These are phyloP conservation scores for Rubia balearica DNA, from an alignment of 305 asterid species.

Conservation along the genomic window DNA sequence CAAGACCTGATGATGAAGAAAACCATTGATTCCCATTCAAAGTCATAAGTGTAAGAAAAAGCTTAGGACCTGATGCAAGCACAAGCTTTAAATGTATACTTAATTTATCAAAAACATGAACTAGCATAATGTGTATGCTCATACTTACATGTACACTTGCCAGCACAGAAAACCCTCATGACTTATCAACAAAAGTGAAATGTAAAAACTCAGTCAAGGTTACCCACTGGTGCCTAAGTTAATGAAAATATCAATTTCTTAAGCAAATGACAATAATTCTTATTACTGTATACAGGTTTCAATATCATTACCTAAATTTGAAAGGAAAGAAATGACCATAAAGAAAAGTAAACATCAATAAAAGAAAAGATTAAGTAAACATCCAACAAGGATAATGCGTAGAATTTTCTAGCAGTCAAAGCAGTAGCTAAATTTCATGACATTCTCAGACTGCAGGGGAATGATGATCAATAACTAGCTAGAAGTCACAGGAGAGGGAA, in stretches of 20 bases:
- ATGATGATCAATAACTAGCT: not conserved
- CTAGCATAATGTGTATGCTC: not conserved
- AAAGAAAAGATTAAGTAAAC: not conserved
- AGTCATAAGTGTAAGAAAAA: not conserved
- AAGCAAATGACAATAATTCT: not conserved
- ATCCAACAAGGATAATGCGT: not conserved
- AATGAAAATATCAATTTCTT: not conserved
- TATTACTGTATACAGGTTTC: not conserved
- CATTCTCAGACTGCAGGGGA: not conserved
- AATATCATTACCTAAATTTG: not conserved
- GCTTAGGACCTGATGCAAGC: not conserved
- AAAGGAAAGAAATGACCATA: not conserved
- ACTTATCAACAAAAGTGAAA: not conserved
- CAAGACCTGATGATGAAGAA: slow-evolving; percentile 51
- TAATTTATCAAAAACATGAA: not conserved
- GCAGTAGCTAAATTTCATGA: not conserved
- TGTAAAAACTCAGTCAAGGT: not conserved
- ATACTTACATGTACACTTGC: not conserved
- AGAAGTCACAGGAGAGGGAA: not conserved
- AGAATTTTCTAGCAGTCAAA: not conserved
- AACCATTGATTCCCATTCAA: not conserved
- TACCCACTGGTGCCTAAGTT: not conserved
- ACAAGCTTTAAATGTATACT: not conserved
- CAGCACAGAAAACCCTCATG: not conserved
- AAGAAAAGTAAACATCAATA: not conserved